Evolutionary conservation across 2,329 filamentous ascomycete genomes (phyloP).

Genomic region (Pseudogymnoascus pannorum): DNA sequence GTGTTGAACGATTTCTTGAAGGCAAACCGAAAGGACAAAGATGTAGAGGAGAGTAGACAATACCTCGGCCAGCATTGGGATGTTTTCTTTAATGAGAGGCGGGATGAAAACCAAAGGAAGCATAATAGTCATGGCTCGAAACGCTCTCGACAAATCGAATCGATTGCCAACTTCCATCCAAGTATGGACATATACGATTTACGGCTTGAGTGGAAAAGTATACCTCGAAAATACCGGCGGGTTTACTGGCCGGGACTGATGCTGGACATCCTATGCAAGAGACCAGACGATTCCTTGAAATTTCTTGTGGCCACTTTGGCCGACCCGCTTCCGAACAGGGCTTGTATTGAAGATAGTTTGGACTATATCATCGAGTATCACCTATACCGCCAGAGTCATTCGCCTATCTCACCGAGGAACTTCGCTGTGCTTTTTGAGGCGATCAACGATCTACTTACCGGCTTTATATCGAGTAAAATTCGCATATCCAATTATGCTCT

Average conservation of each 20-base stretch:
- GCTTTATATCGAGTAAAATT: not conserved
- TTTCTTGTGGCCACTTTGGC: conserved; percentile 20
- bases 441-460: not conserved
- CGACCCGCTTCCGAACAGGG: conserved; percentile 18
- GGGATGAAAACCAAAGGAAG: not conserved
- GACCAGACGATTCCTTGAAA: conserved; percentile 19
- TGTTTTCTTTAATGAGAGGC: not conserved
- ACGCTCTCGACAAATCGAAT: not conserved
- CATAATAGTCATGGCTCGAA: not conserved
- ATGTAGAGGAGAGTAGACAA: not conserved
- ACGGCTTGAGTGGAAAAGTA: not conserved
- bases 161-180: not conserved
- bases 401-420: not conserved
- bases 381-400: conserved; percentile 8
- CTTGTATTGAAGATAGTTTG: conserved; percentile 19
- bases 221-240: not conserved
- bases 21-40: not conserved
- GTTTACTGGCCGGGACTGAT: conserved; percentile 21
- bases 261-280: conserved; percentile 13
- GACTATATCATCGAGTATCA: conserved; percentile 20
- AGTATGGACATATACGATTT: not conserved
- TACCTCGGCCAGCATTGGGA: not conserved
- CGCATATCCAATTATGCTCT: not conserved
- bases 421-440: not conserved
- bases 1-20: not conserved